These are phyloP conservation scores for Epichloe uncinata DNA, from an alignment of 2,329 filamentous ascomycete genomes.

Conservation along the genomic window DNA sequence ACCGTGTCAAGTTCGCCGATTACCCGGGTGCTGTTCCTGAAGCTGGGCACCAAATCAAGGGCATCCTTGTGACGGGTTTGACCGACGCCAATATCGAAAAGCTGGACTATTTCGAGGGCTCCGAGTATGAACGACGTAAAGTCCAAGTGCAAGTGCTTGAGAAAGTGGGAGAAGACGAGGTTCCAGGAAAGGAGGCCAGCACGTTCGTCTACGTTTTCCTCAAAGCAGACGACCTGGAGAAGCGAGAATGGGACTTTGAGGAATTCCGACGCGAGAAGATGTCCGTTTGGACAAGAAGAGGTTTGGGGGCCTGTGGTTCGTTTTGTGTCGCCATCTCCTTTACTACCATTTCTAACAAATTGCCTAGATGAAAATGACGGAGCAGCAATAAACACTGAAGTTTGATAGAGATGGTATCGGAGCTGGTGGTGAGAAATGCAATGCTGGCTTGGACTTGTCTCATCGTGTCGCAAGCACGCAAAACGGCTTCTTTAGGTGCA, in stretches of 20 bases:
- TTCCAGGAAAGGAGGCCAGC: conserved; percentile 32
- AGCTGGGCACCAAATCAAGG: conserved; percentile 47
- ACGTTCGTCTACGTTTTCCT: conserved; percentile 55
- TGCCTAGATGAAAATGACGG: conserved; percentile 12
- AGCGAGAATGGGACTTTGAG: conserved; percentile 75
- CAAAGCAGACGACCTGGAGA: conserved; percentile 42
- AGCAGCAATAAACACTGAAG: conserved; percentile 1
- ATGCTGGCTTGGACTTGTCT: neutral
- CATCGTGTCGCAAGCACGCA: neutral
- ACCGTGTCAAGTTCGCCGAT: conserved; percentile 54
- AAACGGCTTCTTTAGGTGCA: too few species aligned
- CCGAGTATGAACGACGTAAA: conserved; percentile 50
- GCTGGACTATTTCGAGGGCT: conserved; percentile 73
- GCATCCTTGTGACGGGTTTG: conserved; percentile 64
- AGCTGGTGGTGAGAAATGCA: too few species aligned
- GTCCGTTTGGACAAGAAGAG: conserved; percentile 37
- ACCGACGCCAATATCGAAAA: conserved; percentile 62
- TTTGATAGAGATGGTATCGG: neutral
- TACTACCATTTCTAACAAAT: neutral
- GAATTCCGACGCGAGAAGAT: conserved; percentile 68
- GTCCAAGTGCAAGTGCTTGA: conserved; percentile 39
- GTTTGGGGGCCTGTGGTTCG: conserved; percentile 29
- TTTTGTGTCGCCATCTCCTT: conserved; percentile 5
- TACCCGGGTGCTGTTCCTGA: conserved; percentile 67
- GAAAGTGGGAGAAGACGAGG: conserved; percentile 23